Percentiles rank a stretch among this genome's conserved stretches.
Conservation (phyloP, 2,329 filamentous ascomycete genomes). For the Arachnopeziza araneosa region DNA sequence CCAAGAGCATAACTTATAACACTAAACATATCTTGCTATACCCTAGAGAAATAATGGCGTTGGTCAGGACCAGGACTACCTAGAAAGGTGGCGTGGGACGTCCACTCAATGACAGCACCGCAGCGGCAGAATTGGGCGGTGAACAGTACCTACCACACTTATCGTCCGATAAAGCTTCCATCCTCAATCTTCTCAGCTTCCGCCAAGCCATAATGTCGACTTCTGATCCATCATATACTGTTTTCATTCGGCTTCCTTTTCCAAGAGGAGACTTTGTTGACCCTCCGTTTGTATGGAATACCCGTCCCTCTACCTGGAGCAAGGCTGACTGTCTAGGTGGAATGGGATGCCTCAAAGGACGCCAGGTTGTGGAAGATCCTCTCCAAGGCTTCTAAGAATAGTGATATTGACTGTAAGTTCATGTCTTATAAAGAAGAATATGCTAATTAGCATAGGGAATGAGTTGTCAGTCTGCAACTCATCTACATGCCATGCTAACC, state of each 20-base stretch:
- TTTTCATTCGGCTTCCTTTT: conserved; percentile 87
- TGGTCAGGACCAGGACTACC: too few relatives aligned
- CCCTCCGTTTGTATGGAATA: conserved; percentile 66
- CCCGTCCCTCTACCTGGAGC: neutral
- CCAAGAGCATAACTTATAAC: too few relatives aligned
- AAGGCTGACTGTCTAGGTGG: conserved; percentile 51
- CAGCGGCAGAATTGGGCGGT: too few relatives aligned
- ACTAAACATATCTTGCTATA: too few relatives aligned
- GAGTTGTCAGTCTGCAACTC: conserved; percentile 53
- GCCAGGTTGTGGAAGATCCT: conserved; percentile 85
- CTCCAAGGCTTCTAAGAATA: conserved; percentile 71
- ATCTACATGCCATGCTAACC: conserved; percentile 7
- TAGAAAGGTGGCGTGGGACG: too few relatives aligned
- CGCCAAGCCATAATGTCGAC: conserved; percentile 17
- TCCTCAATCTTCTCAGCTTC: conserved; percentile 1
- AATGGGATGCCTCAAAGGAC: conserved; percentile 86
- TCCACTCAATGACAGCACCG: too few relatives aligned
- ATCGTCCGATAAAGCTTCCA: neutral
- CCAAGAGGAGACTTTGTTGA: conserved; percentile 83
- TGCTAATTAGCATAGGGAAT: conserved; percentile 52
- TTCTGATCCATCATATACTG: conserved; percentile 44
- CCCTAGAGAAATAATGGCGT: too few relatives aligned
- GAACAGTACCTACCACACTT: neutral
- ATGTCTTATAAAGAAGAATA: neutral
- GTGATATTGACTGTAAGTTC: conserved; percentile 75